Conservation (phyloP, 192 early-diverging fungal species). For the Podila verticillata region DNA sequence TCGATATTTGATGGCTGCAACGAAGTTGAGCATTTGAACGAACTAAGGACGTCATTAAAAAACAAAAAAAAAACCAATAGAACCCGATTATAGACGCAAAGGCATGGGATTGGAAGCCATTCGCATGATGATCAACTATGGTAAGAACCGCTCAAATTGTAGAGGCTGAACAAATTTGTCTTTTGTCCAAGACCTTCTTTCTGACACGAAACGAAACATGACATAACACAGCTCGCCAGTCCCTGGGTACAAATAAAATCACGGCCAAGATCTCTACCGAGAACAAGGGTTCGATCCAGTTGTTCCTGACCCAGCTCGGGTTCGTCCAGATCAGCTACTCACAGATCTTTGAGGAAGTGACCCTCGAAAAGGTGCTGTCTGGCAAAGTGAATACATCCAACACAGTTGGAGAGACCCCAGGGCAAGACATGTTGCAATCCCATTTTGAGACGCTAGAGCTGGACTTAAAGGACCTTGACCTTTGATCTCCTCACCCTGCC, state of each 20-base stretch:
- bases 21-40: neutral
- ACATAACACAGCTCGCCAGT: constrained; percentile 33
- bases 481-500: neutral
- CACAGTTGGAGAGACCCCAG: neutral
- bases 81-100: constrained; percentile 54
- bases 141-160: constrained; percentile 22
- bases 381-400: neutral
- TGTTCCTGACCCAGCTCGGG: constrained; percentile 69
- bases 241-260: constrained; percentile 63
- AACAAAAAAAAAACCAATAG: constrained; percentile 12
- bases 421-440: neutral
- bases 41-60: neutral
- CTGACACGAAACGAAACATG: neutral
- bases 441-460: constrained; percentile 28
- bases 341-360: constrained; percentile 75
- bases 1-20: neutral
- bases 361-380: constrained; percentile 56
- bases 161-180: neutral
- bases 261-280: constrained; percentile 71
- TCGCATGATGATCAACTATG: constrained; percentile 74
- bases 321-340: constrained; percentile 63
- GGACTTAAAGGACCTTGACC: constrained; percentile 20
- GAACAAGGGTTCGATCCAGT: constrained; percentile 66
- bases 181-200: neutral
- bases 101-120: constrained; percentile 66